A percentile compares a stretch with the other conserved stretches of the same genome.
phyloP scores from a whole-genome alignment of 2,329 filamentous ascomycete species.

The Fusarium duplospermum region DNA sequence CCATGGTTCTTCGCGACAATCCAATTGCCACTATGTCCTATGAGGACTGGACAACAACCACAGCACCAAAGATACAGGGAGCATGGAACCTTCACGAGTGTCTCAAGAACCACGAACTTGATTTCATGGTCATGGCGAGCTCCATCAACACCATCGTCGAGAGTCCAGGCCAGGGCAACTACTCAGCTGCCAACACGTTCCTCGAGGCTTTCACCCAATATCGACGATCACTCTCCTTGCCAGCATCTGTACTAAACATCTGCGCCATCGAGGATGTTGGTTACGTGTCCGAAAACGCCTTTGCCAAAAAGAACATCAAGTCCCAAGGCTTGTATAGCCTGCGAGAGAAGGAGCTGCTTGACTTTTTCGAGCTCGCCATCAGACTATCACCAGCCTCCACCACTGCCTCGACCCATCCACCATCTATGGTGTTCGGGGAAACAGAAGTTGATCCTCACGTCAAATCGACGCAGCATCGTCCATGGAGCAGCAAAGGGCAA shows the following conservation, averaged over 20 bases:
- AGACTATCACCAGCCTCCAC: not conserved
- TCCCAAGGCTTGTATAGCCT: not conserved
- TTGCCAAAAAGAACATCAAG: slow-evolving; percentile 3
- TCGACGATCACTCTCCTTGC: not conserved
- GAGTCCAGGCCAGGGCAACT: slow-evolving; percentile 1
- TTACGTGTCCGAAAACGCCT: not conserved
- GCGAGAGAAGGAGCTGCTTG: not conserved
- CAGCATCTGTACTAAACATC: not conserved
- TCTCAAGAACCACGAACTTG: not conserved
- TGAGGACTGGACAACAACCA: not conserved
- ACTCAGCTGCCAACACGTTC: slow-evolving; percentile 4
- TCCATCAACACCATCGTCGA: not conserved
- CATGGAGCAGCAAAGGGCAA: not conserved
- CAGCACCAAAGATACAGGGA: not conserved
- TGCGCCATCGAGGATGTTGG: slow-evolving; percentile 1
- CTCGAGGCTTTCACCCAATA: slow-evolving; percentile 3
- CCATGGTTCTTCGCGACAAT: slow-evolving; percentile 8
- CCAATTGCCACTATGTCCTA: not conserved
- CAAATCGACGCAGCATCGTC: not conserved
- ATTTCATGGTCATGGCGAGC: not conserved
- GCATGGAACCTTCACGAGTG: slow-evolving; percentile 1
- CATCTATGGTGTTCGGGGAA: not conserved
- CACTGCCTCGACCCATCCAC: not conserved
- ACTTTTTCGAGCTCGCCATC: not conserved
- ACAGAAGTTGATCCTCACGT: not conserved